Evolutionary conservation across 2,329 filamentous ascomycete genomes (phyloP), one percentile per base, ranked within the genome.

Genomic region (Raffaelea deltoideospora): DNA sequence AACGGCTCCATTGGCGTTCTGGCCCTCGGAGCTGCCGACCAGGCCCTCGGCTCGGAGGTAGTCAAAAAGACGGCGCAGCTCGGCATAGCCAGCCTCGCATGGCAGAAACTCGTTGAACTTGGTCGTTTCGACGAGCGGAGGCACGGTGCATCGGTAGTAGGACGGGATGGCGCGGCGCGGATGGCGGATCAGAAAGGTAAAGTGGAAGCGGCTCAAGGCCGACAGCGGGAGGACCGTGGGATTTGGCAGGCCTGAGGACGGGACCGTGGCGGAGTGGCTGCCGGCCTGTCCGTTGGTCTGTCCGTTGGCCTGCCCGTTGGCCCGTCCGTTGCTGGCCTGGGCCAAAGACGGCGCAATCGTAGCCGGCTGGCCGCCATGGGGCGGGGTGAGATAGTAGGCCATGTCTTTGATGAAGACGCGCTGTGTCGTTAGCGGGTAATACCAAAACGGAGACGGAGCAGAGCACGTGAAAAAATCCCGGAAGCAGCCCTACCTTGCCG

Each of bases 341-440:
- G 79, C 71, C 35, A 95, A 67, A n/a, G 85, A 94, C 3, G 82
- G 81, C 10, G 84, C 86, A 41, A 90, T 74, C 34, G 64, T 65
- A 35, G 83, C 72, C 13, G 71, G 65, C 49, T 79, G 70, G 33
- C 69, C 66, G 44, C 80, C 64, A n/a, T n/a, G n/a, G 4, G 84
- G 83, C 5, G 86, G 81, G 45, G 93, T 67, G 46, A 95, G 67
- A 57, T 96, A 96, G 59, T 95, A 80, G 38, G 82, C 79, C 63
- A 96, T 98, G 57, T 96, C 90, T 59, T 98, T 98, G 70, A 98
- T 90, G 63, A 96, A 95, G 49, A 93, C 64, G 48, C 88, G 82
- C 64, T 93, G 36, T 5, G 10, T 4, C 20, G 28, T 32, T 21
- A 32, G 30, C 15, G 7, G 19, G 29, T 8, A 26, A 26, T 8